A percentile compares a stretch with the other conserved stretches of the same genome.
Conservation (phyloP, 441 rosid species). For the Erodium moschatum region DNA sequence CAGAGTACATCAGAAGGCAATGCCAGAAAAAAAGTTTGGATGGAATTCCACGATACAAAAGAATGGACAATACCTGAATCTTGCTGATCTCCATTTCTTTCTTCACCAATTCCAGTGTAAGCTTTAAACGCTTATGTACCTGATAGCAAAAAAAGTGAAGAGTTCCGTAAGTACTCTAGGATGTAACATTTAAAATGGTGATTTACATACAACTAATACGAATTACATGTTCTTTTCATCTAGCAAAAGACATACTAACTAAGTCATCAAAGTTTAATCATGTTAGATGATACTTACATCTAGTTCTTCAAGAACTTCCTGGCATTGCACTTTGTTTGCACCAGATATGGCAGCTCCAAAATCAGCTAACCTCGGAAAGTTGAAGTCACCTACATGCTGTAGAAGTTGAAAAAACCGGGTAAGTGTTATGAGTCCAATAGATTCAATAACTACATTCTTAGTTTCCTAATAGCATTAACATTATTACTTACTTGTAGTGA, state of each 20-base stretch:
- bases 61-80: slow-evolving; percentile 54
- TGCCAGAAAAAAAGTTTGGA: slow-evolving; percentile 17
- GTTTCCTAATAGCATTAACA: too few species aligned
- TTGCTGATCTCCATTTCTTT: slow-evolving; percentile 87
- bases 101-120: slow-evolving; percentile 63
- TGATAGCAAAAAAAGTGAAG: slow-evolving; percentile 19
- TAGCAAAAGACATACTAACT: slow-evolving; percentile 9
- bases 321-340: slow-evolving; percentile 76
- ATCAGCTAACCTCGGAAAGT: slow-evolving; percentile 81
- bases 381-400: slow-evolving; percentile 95
- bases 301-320: slow-evolving; percentile 92
- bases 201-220: too few species aligned
- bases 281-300: slow-evolving; percentile 53
- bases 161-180: too few species aligned
- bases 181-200: too few species aligned
- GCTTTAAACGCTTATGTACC: slow-evolving; percentile 75
- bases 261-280: slow-evolving; percentile 7
- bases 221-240: too few species aligned
- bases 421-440: too few species aligned
- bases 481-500: too few species aligned
- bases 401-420: slow-evolving; percentile 17
- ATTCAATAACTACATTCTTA: too few species aligned
- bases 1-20: slow-evolving; percentile 19
- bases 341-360: slow-evolving; percentile 99
- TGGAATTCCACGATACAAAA: slow-evolving; percentile 7